These are phyloP conservation scores for Lactarius tabidus DNA, from an alignment of 768 basidiomycete genomes.

Conservation along the genomic window DNA sequence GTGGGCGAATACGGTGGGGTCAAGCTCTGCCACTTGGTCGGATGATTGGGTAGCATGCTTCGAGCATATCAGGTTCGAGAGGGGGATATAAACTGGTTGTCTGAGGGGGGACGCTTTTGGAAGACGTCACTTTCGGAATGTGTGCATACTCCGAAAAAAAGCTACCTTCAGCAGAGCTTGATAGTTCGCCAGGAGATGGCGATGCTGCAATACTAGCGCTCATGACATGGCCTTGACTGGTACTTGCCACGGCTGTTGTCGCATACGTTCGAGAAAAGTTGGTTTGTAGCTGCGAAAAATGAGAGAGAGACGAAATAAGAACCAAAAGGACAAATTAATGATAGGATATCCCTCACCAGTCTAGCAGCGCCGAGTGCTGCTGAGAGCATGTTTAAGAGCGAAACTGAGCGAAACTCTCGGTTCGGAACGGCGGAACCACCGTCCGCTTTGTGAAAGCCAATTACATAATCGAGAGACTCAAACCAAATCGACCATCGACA, in stretches of 20 bases:
- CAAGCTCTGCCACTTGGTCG: slow-evolving; percentile 55
- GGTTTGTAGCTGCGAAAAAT: slow-evolving; percentile 1
- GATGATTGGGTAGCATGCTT: slow-evolving; percentile 37
- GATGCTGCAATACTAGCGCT: not conserved
- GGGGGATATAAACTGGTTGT: slow-evolving; percentile 54
- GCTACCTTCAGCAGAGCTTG: slow-evolving; percentile 1
- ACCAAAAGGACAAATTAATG: not conserved
- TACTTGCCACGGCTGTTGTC: slow-evolving; percentile 16
- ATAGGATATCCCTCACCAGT: not conserved
- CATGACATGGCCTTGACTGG: not conserved
- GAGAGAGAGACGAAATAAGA: slow-evolving; percentile 9
- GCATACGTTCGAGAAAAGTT: slow-evolving; percentile 23
- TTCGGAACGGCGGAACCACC: not conserved
- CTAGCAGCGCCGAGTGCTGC: not conserved
- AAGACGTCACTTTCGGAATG: not conserved
- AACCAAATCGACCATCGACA: slow-evolving; percentile 25
- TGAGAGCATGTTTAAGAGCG: slow-evolving; percentile 12
- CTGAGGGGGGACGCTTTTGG: slow-evolving; percentile 38
- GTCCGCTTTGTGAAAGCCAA: not conserved
- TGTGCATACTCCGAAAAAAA: not conserved
- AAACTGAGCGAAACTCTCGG: not conserved
- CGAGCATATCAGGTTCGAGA: slow-evolving; percentile 55
- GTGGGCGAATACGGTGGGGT: slow-evolving; percentile 81
- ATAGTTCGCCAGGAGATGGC: not conserved
- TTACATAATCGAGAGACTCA: slow-evolving; percentile 14